A percentile compares a stretch with the other conserved stretches of the same genome.
These are phyloP conservation scores for Russula ochroleuca DNA, from an alignment of 768 basidiomycete species.

Conservation along the genomic window DNA sequence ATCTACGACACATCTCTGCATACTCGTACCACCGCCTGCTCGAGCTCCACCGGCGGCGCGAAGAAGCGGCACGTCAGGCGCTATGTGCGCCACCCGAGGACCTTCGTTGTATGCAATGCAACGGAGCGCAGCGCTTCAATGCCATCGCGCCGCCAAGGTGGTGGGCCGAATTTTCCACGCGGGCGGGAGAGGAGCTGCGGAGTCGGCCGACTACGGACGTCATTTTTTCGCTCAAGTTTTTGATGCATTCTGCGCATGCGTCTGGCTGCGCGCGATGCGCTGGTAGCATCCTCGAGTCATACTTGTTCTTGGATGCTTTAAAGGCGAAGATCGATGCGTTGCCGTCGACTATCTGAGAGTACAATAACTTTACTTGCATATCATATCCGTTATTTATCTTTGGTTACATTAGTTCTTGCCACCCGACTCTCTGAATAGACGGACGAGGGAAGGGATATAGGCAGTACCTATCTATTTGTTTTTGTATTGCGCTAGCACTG, in stretches of 20 bases:
- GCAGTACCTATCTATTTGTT: not conserved
- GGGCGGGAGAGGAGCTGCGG: slow-evolving; percentile 55
- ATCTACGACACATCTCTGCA: slow-evolving; percentile 63
- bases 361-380: not conserved
- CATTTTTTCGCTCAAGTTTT: slow-evolving; percentile 58
- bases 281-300: slow-evolving; percentile 60
- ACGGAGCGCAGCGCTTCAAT: slow-evolving; percentile 42
- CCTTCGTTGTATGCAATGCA: slow-evolving; percentile 66
- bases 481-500: not conserved
- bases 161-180: slow-evolving; percentile 60
- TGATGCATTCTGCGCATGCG: slow-evolving; percentile 47
- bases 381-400: slow-evolving; percentile 1
- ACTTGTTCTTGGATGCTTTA: slow-evolving; percentile 50
- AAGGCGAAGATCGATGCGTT: slow-evolving; percentile 55
- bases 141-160: slow-evolving; percentile 55
- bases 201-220: slow-evolving; percentile 52
- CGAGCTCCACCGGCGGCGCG: slow-evolving; percentile 53
- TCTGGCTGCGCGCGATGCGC: slow-evolving; percentile 60
- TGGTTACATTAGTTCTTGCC: not conserved
- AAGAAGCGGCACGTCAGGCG: slow-evolving; percentile 45
- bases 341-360: slow-evolving; percentile 41
- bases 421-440: not conserved
- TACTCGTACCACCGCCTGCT: slow-evolving; percentile 63
- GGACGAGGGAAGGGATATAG: not conserved
- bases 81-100: slow-evolving; percentile 43